Percentiles rank a stretch among this genome's conserved stretches.
Evolutionary conservation across 805 yeast species (phyloP).

Genomic region (Ogataea salicorniae): DNA sequence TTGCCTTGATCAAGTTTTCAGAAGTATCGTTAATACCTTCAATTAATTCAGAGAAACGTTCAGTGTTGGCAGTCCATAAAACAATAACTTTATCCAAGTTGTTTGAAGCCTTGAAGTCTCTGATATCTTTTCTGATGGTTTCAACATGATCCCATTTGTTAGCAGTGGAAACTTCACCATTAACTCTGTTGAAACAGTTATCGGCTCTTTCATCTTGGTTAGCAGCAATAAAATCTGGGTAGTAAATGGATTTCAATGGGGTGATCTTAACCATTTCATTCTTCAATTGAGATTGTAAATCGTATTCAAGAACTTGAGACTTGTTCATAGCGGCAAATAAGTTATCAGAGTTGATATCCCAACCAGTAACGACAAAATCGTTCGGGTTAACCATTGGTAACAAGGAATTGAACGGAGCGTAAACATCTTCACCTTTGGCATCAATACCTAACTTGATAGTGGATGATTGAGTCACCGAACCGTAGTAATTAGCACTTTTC

Average conservation of each 20-base stretch:
- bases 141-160: slow-evolving; percentile 90
- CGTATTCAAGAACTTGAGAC: slow-evolving; percentile 81
- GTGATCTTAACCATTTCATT: slow-evolving; percentile 53
- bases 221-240: slow-evolving; percentile 95
- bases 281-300: slow-evolving; percentile 70
- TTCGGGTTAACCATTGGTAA: slow-evolving; percentile 88
- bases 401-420: slow-evolving; percentile 85
- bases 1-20: slow-evolving; percentile 66
- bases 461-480: slow-evolving; percentile 91
- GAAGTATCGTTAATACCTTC: slow-evolving; percentile 85
- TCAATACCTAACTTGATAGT: slow-evolving; percentile 89
- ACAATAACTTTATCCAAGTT: slow-evolving; percentile 81
- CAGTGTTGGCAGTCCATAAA: slow-evolving; percentile 97
- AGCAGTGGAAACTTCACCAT: slow-evolving; percentile 45
- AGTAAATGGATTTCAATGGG: slow-evolving; percentile 84
- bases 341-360: slow-evolving; percentile 82
- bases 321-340: slow-evolving; percentile 77
- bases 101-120: slow-evolving; percentile 67
- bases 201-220: slow-evolving; percentile 91
- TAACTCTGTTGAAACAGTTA: slow-evolving; percentile 62
- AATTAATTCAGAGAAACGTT: slow-evolving; percentile 73
- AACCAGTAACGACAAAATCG: slow-evolving; percentile 85
- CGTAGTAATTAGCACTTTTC: slow-evolving; percentile 72
- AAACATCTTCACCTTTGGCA: slow-evolving; percentile 74
- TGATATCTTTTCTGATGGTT: slow-evolving; percentile 77